Evolutionary conservation across 192 early-diverging fungal genomes (phyloP).

Genomic region (Tieghemiomyces parasiticus): DNA sequence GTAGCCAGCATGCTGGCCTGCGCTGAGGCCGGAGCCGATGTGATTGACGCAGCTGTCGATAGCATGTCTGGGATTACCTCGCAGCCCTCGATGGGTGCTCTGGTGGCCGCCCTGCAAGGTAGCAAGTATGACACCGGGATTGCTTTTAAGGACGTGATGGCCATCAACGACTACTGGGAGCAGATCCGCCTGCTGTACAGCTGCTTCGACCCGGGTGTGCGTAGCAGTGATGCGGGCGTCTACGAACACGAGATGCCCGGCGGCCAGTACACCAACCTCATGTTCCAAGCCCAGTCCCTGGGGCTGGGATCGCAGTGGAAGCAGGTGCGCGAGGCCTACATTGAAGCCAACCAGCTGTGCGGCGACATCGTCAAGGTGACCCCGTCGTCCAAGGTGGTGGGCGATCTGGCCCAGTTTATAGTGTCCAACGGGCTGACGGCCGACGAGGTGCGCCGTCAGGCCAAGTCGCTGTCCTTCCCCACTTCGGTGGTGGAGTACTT

Average conservation of each 20-base stretch:
- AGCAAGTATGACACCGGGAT: slow-evolving; percentile 77
- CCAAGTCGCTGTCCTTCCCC: slow-evolving; percentile 78
- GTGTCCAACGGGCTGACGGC: slow-evolving; percentile 71
- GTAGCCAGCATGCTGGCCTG: slow-evolving; percentile 89
- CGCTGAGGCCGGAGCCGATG: slow-evolving; percentile 84
- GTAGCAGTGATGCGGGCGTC: slow-evolving; percentile 76
- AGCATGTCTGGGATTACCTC: slow-evolving; percentile 91
- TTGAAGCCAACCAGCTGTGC: slow-evolving; percentile 77
- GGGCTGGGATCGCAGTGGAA: slow-evolving; percentile 90
- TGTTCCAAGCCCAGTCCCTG: slow-evolving; percentile 93
- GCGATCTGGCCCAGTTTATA: slow-evolving; percentile 97
- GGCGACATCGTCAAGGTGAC: slow-evolving; percentile 98
- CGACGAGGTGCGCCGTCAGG: slow-evolving; percentile 60
- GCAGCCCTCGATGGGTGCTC: slow-evolving; percentile 93
- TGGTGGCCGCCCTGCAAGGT: slow-evolving; percentile 71
- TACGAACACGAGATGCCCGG: slow-evolving; percentile 97
- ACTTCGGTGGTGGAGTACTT: slow-evolving; percentile 91
- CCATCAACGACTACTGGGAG: slow-evolving; percentile 93
- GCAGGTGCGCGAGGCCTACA: slow-evolving; percentile 83
- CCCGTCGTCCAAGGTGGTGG: slow-evolving; percentile 94
- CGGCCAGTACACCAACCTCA: slow-evolving; percentile 95
- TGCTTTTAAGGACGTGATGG: slow-evolving; percentile 54
- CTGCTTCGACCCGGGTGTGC: slow-evolving; percentile 88
- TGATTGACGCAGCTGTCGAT: slow-evolving; percentile 87
- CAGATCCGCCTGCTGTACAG: slow-evolving; percentile 90